Conservation (phyloP, 2,329 filamentous ascomycete genomes). For the Aspergillus ochraceoroseus region DNA sequence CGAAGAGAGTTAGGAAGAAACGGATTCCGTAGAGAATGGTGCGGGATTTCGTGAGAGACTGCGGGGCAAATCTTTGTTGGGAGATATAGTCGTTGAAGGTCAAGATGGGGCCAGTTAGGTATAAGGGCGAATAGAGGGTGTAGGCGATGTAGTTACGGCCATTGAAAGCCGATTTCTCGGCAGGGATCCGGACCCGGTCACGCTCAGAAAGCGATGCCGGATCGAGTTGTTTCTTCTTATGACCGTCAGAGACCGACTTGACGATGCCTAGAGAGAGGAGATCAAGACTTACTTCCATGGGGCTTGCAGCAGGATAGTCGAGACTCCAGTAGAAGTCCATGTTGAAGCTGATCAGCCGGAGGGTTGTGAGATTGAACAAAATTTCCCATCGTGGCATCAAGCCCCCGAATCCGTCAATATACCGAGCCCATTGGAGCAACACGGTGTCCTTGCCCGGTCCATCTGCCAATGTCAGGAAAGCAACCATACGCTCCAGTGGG, state of each 20-base stretch:
- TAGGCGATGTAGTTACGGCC: constrained; percentile 90
- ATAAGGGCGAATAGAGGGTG: constrained; percentile 83
- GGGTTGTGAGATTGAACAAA: constrained; percentile 92
- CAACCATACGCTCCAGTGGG: constrained; percentile 59
- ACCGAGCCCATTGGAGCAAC: constrained; percentile 59
- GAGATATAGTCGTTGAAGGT: constrained; percentile 98
- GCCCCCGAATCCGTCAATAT: constrained; percentile 74
- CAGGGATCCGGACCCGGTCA: constrained; percentile 75
- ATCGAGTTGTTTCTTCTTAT: constrained; percentile 98
- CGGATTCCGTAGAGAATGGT: constrained; percentile 78
- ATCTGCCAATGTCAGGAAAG: constrained; percentile 42
- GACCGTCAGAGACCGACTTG: constrained; percentile 26
- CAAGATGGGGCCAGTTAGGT: constrained; percentile 85
- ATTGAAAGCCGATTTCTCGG: constrained; percentile 62
- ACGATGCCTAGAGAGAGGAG: background rate
- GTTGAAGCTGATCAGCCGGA: constrained; percentile 94
- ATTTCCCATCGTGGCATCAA: constrained; percentile 91
- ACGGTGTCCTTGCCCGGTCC: constrained; percentile 39
- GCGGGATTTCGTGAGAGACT: constrained; percentile 64
- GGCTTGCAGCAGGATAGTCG: constrained; percentile 58
- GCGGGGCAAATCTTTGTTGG: constrained; percentile 68
- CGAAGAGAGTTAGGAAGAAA: constrained; percentile 71
- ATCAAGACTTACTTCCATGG: constrained; percentile 75
- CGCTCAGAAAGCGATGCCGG: constrained; percentile 78
- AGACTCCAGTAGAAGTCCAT: constrained; percentile 93